Base-by-base conservation (phyloP, 2,329 filamentous ascomycete species). In the Ceratocystis lukuohia region DNA sequence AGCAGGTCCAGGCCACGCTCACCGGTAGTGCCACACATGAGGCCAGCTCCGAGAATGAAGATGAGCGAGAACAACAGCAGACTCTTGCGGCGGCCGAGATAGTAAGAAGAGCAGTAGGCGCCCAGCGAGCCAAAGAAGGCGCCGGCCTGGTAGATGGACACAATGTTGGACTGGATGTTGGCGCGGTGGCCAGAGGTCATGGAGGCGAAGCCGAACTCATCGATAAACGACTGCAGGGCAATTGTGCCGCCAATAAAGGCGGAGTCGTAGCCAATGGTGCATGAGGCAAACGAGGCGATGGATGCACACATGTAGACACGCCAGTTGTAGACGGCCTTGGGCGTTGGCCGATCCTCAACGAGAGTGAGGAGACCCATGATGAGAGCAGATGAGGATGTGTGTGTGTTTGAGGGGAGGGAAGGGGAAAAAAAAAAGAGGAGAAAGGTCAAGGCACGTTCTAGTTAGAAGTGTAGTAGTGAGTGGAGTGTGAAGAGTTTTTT, bases 191-290 rank as follows among this genome's bases (percentile, higher is more conserved):
- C 66, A 0, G 73, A 65, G 3, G 73, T 74, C 75, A 86, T 82
- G 1, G 75, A 71, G 1, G 74, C 76, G 71, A 91, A 86, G 15
- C 77, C 71, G 73, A 93, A 93, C 72, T 92, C 89, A 1, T 78
- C 71, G 57, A 78, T 59, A 17, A 68, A 68, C 6, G 66, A 68
- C 48, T 63, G 48, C 37, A 93, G 78, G 1, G 87, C 83, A 41
- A 92, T 77, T 1, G 89, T 91, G 0, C 86, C 89, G 69, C 88
- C 88, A 70, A 92, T 91, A 75, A 92, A 92, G 69, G 89, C 86
- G 64, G 83, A 87, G 73, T 91, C 66, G 10, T 68, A 68, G 28
- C 66, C 66, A 65, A 84, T 83, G 72, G 79, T 81, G 72, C 80
- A 82, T 46, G 82, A 79, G 37, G 81, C 80, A 67, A 82, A 82